A percentile compares a stretch with the other conserved stretches of the same genome.
Conservation (phyloP, 352 stramenopile species). For the Pythium chondricola region DNA sequence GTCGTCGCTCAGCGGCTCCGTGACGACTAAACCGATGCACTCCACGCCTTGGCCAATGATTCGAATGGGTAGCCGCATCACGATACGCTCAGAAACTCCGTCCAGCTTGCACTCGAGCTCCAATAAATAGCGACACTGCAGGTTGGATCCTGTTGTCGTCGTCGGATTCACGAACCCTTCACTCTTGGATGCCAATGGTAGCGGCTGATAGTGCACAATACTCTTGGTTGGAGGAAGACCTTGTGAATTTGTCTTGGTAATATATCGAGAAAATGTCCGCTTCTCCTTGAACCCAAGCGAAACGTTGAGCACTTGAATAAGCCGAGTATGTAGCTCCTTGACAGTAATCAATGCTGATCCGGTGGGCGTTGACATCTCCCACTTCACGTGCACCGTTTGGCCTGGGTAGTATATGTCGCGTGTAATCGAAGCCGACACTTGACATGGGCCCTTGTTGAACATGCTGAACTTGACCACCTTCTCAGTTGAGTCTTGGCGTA, state of each 20-base stretch:
- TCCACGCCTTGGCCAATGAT: constrained; percentile 13
- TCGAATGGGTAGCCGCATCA: constrained; percentile 18
- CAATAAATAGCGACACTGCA: constrained; percentile 15
- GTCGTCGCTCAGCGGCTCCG: constrained; percentile 9
- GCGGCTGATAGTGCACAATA: constrained; percentile 39
- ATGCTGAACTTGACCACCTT: constrained; percentile 47
- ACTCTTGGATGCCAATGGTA: constrained; percentile 24
- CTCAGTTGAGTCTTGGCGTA: constrained; percentile 12
- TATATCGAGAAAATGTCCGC: constrained; percentile 29
- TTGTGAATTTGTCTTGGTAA: constrained; percentile 36
- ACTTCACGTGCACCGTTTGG: constrained; percentile 52
- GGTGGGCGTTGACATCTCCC: constrained; percentile 38
- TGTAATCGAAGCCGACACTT: constrained; percentile 49
- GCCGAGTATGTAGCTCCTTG: constrained; percentile 33
- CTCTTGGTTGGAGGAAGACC: constrained; percentile 28
- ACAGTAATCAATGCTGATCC: constrained; percentile 32
- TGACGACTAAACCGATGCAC: constrained; percentile 8
- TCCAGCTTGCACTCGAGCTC: constrained; percentile 18
- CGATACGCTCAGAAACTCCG: constrained; percentile 3
- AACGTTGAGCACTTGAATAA: constrained; percentile 48
- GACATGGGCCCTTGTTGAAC: constrained; percentile 42
- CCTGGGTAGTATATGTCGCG: constrained; percentile 59
- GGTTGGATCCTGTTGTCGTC: constrained; percentile 12
- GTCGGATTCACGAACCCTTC: constrained; percentile 30
- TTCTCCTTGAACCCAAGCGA: constrained; percentile 23